Evolutionary conservation across 2,329 filamentous ascomycete genomes (phyloP), one percentile per base, ranked within the genome.

Genomic region (Cercospora citrullina): DNA sequence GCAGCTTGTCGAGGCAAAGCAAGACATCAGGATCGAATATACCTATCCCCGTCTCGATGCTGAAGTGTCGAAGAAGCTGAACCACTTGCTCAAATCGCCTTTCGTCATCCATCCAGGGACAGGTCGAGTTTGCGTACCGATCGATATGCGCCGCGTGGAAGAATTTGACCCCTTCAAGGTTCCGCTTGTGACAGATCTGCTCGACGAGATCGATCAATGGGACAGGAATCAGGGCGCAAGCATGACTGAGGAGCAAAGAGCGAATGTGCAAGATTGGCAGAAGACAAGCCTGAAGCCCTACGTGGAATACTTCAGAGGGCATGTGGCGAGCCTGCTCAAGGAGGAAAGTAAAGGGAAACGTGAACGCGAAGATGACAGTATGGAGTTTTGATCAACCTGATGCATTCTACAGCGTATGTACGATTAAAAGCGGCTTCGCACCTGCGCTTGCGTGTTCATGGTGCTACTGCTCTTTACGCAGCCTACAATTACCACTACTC

Each of bases 21-120:
- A 97, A 79, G 95, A 98, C 77, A 91, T 99, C 69, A 90, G 98
- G 3, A 87, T 99, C 31, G 95, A 99, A 81, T 98, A 99, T 81
- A 97, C 95, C 6, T 99, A 99, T 80, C 95, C 95, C 3, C 90
- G 95, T 45, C 91, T 99, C 64, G 95, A 99, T 84, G 94, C 95
- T 69, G 93, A 97, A 80, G 95, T 99, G 78, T 95, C 91, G 77
- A 98, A 98, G 84, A 97, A 97, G 79, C 88, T 96, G 66, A 98
- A 97, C 82, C 95, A 99, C 86, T 88, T 99, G 85, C 89, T 99
- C 74, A 99, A 99, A 79, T 94, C 90, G 70, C 95, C 95, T 0
- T 99, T 99, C 77, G 94, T 97, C 69, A 90, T 99, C 42, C 95
- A 99, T 78, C 95, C 95, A 0, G 93, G 93, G 18, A 99, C 95